A percentile compares a stretch with the other conserved stretches of the same genome.
These are phyloP conservation scores for thale cress (Arabidopsis thaliana) DNA, from an alignment of 345 rosid species.

Conservation along the genomic window TAIR10.1 NC_003076.8:24226001-24226500, in stretches of 20 bases:
- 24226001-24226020: constrained; percentile 81
- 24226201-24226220: constrained; percentile 68
- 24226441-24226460: neutral
- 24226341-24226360: constrained; percentile 86
- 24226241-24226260: too few species aligned
- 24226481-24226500: constrained; percentile 96
- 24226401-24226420: neutral
- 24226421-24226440: neutral
- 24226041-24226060: constrained; percentile 86
- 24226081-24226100: constrained; percentile 62
- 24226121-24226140: constrained; percentile 95
- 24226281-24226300: constrained; percentile 28
- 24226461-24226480: constrained; percentile 75
- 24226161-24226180: constrained; percentile 94
- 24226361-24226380: constrained; percentile 93
- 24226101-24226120: constrained; percentile 74
- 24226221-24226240: neutral
- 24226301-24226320: constrained; percentile 95
- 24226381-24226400: constrained; percentile 42
- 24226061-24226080: constrained; percentile 73
- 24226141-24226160: constrained; percentile 99
- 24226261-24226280: too few species aligned
- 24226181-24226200: constrained; percentile 88
- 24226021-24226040: constrained; percentile 94
- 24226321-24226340: constrained; percentile 97